phyloP scores from a whole-genome alignment of 495 filamentous ascomycete species.

The Penicillium taxi region DNA sequence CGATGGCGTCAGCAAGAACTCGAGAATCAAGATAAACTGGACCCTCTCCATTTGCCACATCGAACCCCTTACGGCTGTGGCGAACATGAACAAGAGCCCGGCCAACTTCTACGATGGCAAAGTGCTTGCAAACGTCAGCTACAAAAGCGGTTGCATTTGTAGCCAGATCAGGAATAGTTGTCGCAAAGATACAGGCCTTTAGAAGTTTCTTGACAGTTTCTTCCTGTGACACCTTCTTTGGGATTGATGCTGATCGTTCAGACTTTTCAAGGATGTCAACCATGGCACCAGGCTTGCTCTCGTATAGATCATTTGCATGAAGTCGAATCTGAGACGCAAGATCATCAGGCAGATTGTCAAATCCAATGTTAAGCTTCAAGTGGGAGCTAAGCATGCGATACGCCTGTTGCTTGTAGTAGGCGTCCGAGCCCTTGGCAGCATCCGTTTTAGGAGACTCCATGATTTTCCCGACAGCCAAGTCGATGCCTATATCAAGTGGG shows the following conservation, averaged over 20 bases:
- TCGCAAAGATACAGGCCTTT: constrained; percentile 79
- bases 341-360: constrained; percentile 83
- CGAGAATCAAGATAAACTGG: constrained; percentile 74
- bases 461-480: constrained; percentile 79
- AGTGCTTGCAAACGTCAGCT: constrained; percentile 75
- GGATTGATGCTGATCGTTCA: constrained; percentile 70
- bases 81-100: constrained; percentile 67
- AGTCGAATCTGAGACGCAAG: constrained; percentile 74
- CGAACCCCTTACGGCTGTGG: constrained; percentile 64
- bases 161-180: constrained; percentile 71
- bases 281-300: constrained; percentile 55
- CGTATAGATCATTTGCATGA: constrained; percentile 77
- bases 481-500: constrained; percentile 74
- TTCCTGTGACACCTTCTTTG: constrained; percentile 81
- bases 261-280: constrained; percentile 55
- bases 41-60: constrained; percentile 78
- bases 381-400: constrained; percentile 78
- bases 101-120: constrained; percentile 85
- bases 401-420: constrained; percentile 88
- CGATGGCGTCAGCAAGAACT: constrained; percentile 80
- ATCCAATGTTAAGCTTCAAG: constrained; percentile 80
- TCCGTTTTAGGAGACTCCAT: constrained; percentile 63
- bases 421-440: constrained; percentile 63
- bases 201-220: constrained; percentile 72
- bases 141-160: constrained; percentile 64